phyloP scores from a whole-genome alignment of 768 basidiomycete species.

The Pleurotus eryngii region DNA sequence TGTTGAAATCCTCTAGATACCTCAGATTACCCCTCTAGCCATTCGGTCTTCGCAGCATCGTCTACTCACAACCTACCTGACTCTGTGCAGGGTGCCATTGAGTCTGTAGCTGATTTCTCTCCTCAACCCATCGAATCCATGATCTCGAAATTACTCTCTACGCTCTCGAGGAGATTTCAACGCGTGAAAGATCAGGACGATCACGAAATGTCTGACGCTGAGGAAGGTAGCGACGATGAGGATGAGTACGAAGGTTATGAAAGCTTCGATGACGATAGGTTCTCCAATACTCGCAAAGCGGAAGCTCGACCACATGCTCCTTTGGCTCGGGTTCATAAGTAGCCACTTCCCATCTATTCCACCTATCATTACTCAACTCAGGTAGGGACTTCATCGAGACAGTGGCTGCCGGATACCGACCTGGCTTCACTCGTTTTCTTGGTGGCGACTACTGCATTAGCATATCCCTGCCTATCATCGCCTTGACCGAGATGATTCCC shows the following conservation, averaged over 20 bases:
- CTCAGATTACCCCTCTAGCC: slow-evolving; percentile 61
- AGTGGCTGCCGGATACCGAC: slow-evolving; percentile 54
- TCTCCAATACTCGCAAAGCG: not conserved
- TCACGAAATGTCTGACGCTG: not conserved
- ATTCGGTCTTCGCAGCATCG: slow-evolving; percentile 55
- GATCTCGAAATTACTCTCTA: slow-evolving; percentile 38
- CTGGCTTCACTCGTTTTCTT: slow-evolving; percentile 53
- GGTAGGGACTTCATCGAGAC: slow-evolving; percentile 57
- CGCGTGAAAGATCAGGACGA: not conserved
- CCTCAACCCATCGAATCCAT: slow-evolving; percentile 43
- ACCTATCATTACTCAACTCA: not conserved
- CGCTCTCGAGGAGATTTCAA: slow-evolving; percentile 24
- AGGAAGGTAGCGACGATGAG: slow-evolving; percentile 15
- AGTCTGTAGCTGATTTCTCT: slow-evolving; percentile 37
- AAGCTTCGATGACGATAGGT: slow-evolving; percentile 18
- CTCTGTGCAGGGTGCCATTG: slow-evolving; percentile 38
- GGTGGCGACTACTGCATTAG: slow-evolving; percentile 52
- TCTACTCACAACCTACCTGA: slow-evolving; percentile 40
- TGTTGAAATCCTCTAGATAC: slow-evolving; percentile 41
- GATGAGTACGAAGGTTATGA: slow-evolving; percentile 33
- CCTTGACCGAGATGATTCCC: slow-evolving; percentile 49
- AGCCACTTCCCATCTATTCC: not conserved
- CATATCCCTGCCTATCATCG: slow-evolving; percentile 53
- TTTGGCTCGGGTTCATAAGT: not conserved
- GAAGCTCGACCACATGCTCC: not conserved